Evolutionary conservation across 495 filamentous ascomycete genomes (phyloP), one percentile per base, ranked within the genome.

Genomic region (Annulohypoxylon nitens): DNA sequence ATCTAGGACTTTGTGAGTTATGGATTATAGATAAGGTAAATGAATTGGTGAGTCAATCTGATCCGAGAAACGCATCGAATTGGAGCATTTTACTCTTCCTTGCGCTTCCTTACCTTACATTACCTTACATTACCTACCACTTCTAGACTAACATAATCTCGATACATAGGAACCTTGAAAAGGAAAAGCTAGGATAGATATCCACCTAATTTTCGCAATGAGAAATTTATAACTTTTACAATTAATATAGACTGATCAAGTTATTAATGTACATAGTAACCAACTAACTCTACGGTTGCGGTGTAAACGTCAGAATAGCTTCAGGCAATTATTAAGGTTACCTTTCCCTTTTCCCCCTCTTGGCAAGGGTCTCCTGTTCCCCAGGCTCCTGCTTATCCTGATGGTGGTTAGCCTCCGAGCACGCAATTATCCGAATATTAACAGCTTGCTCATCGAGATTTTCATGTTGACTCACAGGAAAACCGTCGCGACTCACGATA

Each of bases 391-490:
- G 54, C 61, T 45, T 57, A 67, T 57, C 51, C 59, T 60, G 45
- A 25, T 53, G 39, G 59, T 73, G 43, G 34, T 55, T 64, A 61
- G 58, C 60, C 54, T 20, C 62, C 45, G 54, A 64, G 63, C 72
- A 71, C 72, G 62, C 51, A 75, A 75, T 75, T 70, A 74, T 53
- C 64, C 67, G 71, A 66, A 47, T 41, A 57, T 57, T 57, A 41
- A 53, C 64, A 75, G 54, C 25, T 64, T 67, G 14, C 34, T 60
- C 50, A 48, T 71, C 53, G 41, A 39, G 36, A 59, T 23, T 36
- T 37, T 39, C 45, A 33, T 55, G n/a, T 50, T 61, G 11, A 48
- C 16, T 50, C 25, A 5, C 16, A 54, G 11, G 26, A 54, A 41
- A 53, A 47, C 37, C 26, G 45, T 70, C 39, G 30, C 54, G 20